Conservation (phyloP, 73 alveolate species). For the Paramecium pentaurelia region DNA sequence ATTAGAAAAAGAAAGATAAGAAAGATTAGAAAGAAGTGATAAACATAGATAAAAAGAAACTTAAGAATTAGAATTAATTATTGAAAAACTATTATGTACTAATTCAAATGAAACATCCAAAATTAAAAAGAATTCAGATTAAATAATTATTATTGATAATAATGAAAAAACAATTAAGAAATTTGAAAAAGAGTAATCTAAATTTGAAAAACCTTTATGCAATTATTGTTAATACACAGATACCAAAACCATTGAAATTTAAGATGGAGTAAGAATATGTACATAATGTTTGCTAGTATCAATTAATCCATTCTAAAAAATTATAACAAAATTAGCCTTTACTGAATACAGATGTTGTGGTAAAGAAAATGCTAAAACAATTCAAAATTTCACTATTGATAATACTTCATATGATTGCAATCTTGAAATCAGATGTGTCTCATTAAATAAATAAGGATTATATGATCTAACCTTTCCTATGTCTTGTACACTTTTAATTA, state of each 20-base stretch:
- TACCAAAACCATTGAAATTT: neutral
- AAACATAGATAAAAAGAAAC: neutral
- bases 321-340: neutral
- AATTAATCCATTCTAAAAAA: slow-evolving; percentile 6
- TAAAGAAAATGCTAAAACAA: neutral
- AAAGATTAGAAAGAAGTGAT: neutral
- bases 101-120: neutral
- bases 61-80: neutral
- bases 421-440: slow-evolving; percentile 31
- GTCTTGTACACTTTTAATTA: neutral
- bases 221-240: neutral
- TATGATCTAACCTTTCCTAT: slow-evolving; percentile 33
- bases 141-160: neutral
- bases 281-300: neutral
- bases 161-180: neutral
- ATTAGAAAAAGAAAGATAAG: neutral
- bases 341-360: neutral
- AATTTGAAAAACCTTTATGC: neutral
- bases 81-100: neutral
- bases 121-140: neutral
- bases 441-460: neutral
- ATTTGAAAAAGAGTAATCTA: neutral
- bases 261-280: slow-evolving; percentile 17
- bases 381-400: neutral
- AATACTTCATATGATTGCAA: neutral